Evolutionary conservation across 192 early-diverging fungal genomes (phyloP).

Genomic region (Ambispora gerdemannii): DNA sequence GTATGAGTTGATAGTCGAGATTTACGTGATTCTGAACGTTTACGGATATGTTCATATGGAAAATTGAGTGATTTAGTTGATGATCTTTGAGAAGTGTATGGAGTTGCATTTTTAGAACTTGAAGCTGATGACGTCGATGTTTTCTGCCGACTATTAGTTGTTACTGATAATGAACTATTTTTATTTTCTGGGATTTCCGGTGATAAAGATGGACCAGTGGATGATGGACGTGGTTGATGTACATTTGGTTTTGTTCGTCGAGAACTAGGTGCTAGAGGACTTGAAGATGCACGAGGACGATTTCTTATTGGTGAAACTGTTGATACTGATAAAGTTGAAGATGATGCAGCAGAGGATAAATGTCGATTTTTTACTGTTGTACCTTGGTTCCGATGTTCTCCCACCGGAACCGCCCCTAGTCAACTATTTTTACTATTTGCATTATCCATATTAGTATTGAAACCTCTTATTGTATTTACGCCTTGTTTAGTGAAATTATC

Average conservation of each 20-base stretch:
- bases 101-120: neutral
- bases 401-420: constrained; percentile 23
- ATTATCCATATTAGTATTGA: neutral
- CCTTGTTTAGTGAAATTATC: no score
- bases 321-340: neutral
- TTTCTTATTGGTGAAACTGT: neutral
- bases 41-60: constrained; percentile 21
- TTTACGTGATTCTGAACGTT: neutral
- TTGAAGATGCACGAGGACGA: neutral
- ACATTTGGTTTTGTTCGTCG: neutral
- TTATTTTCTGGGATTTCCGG: neutral
- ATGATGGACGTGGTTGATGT: constrained; percentile 1
- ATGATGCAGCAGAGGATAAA: neutral
- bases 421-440: constrained; percentile 16
- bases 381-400: neutral
- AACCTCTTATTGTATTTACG: neutral
- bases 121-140: neutral
- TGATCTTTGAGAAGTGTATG: neutral
- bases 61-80: neutral
- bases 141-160: neutral
- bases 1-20: neutral
- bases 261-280: neutral
- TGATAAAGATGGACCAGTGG: neutral
- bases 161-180: neutral
- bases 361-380: neutral